Evolutionary conservation across 176 grass and related monocot species (phyloP).

Genomic region (Avena insularis): DNA sequence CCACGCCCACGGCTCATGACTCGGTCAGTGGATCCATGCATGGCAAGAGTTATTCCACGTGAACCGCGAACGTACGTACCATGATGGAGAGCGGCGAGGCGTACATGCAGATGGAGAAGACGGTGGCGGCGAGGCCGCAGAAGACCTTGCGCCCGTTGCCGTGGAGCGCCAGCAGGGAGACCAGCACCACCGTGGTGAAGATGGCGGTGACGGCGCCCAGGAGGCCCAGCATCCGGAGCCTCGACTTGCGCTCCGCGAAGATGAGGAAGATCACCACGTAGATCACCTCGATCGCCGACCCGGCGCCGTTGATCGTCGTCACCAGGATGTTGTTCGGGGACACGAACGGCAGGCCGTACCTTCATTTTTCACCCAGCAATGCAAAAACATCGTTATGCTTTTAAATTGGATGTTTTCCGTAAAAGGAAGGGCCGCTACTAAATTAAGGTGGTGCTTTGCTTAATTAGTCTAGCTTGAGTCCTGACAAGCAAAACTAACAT

Average conservation of each 20-base stretch:
- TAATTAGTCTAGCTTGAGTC: too few relatives aligned
- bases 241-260: slow-evolving; percentile 59
- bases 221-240: slow-evolving; percentile 61
- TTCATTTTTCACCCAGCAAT: too few relatives aligned
- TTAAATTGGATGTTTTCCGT: too few relatives aligned
- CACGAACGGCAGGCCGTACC: slow-evolving; percentile 87
- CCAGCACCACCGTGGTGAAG: slow-evolving; percentile 65
- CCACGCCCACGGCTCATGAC: too few relatives aligned
- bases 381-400: too few relatives aligned
- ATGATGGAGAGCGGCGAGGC: slow-evolving; percentile 97
- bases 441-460: too few relatives aligned
- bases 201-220: slow-evolving; percentile 59
- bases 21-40: too few relatives aligned
- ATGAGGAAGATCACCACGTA: slow-evolving; percentile 95
- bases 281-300: slow-evolving; percentile 71
- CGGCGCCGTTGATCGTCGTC: slow-evolving; percentile 90
- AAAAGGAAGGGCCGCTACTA: too few relatives aligned
- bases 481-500: neutral
- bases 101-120: slow-evolving; percentile 99
- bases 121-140: slow-evolving; percentile 81
- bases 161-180: slow-evolving; percentile 80
- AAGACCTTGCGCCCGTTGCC: slow-evolving; percentile 78
- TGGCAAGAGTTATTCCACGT: too few relatives aligned
- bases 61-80: slow-evolving; percentile 42
- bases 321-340: slow-evolving; percentile 94